These are phyloP conservation scores for Epichloe uncinata DNA, from an alignment of 2,329 filamentous ascomycete species.

Conservation along the genomic window DNA sequence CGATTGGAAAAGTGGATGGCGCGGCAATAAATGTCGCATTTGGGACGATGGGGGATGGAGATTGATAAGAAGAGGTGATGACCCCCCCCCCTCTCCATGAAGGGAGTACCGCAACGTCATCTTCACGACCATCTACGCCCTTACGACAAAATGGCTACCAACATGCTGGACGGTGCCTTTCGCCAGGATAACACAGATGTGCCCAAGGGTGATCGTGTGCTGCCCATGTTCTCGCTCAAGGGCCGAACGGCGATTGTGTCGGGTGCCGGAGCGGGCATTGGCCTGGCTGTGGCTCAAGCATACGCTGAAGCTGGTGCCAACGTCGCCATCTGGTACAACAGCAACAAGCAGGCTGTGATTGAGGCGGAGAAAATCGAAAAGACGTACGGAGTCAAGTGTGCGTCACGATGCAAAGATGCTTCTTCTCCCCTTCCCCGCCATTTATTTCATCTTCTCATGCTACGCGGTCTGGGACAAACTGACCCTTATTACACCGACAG, in stretches of 20 bases:
- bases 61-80: not conserved
- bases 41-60: not conserved
- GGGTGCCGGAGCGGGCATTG: constrained; percentile 54
- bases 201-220: constrained; percentile 35
- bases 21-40: not conserved
- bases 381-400: constrained; percentile 55
- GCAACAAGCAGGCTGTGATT: constrained; percentile 49
- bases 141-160: constrained; percentile 19
- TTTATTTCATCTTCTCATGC: not conserved
- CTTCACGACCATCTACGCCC: not conserved
- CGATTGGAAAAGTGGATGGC: not conserved
- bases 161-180: constrained; percentile 37
- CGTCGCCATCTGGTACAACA: constrained; percentile 61
- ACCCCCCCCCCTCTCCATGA: not conserved
- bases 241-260: constrained; percentile 58
- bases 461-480: not conserved
- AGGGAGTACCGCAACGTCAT: not conserved
- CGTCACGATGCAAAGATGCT: constrained; percentile 14
- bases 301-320: constrained; percentile 59
- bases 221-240: constrained; percentile 56
- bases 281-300: constrained; percentile 48
- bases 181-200: constrained; percentile 40
- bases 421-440: not conserved
- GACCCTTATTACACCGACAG: not conserved
- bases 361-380: constrained; percentile 50